Evolutionary conservation across 208 protist species (phyloP).

Genomic region (Herpetomonas samuelpessoai): DNA sequence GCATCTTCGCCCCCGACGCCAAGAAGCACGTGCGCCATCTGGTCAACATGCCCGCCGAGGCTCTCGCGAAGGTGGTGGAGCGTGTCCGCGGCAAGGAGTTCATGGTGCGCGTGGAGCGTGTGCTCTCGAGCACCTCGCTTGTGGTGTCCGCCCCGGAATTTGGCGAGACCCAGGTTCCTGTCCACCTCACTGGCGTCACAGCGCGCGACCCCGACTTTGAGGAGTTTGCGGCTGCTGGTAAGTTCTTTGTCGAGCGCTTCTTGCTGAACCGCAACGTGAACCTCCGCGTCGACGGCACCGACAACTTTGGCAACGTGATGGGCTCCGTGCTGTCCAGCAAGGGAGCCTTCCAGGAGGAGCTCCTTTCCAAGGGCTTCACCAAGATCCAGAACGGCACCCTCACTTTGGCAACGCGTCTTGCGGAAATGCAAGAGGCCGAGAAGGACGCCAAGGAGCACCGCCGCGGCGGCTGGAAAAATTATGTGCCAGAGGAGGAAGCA

Average conservation of each 20-base stretch:
- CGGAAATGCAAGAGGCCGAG: slow-evolving; percentile 59
- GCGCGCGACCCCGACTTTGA: slow-evolving; percentile 54
- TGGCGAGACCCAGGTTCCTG: slow-evolving; percentile 56
- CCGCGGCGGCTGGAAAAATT: slow-evolving; percentile 73
- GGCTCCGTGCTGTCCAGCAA: slow-evolving; percentile 79
- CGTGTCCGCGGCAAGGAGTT: slow-evolving; percentile 53
- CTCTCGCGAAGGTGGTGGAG: slow-evolving; percentile 36
- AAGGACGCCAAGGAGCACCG: slow-evolving; percentile 40
- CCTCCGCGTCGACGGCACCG: slow-evolving; percentile 69
- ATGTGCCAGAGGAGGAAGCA: slow-evolving; percentile 12
- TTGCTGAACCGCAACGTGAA: slow-evolving; percentile 85
- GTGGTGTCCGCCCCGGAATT: slow-evolving; percentile 51
- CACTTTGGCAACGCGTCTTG: slow-evolving; percentile 30
- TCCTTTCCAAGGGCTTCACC: slow-evolving; percentile 73
- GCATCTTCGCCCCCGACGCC: slow-evolving; percentile 64
- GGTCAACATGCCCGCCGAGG: slow-evolving; percentile 38
- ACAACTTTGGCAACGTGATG: slow-evolving; percentile 75
- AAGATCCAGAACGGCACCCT: slow-evolving; percentile 67
- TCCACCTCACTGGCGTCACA: slow-evolving; percentile 77
- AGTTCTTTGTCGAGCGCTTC: slow-evolving; percentile 73
- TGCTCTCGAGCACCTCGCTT: slow-evolving; percentile 51
- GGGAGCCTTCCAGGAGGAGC: slow-evolving; percentile 83
- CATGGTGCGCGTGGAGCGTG: slow-evolving; percentile 74
- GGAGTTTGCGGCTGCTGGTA: slow-evolving; percentile 36
- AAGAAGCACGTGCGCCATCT: slow-evolving; percentile 59